phyloP scores from a whole-genome alignment of 768 basidiomycete genomes.

The Calocera viscosa region DNA sequence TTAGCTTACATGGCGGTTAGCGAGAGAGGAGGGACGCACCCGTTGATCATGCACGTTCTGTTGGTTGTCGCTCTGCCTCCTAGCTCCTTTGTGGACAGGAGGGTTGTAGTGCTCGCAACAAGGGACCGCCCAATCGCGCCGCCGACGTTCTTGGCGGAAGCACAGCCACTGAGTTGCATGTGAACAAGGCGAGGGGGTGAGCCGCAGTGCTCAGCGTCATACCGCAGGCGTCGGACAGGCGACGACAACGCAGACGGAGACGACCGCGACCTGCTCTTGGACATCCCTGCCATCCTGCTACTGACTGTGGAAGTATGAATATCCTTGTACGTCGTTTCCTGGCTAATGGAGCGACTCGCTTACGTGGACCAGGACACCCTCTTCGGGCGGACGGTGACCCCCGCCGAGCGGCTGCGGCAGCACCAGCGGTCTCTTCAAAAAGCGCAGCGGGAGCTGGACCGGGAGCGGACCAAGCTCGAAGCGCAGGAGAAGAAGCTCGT shows the following conservation, averaged over 20 bases:
- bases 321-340: conserved; percentile 25
- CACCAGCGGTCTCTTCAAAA: conserved; percentile 93
- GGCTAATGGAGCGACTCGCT: background rate
- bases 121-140: too few relatives aligned
- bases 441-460: conserved; percentile 94
- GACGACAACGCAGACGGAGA: background rate
- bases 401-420: conserved; percentile 90
- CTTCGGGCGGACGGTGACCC: conserved; percentile 87
- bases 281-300: background rate
- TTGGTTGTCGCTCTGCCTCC: background rate
- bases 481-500: conserved; percentile 95
- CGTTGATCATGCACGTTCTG: background rate
- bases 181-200: background rate
- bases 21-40: background rate
- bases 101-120: conserved; percentile 12
- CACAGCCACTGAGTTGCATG: background rate
- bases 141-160: background rate
- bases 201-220: background rate
- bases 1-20: conserved; percentile 1
- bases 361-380: conserved; percentile 65
- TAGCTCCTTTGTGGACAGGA: conserved; percentile 11
- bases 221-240: background rate
- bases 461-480: conserved; percentile 88
- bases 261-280: background rate
- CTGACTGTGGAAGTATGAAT: conserved; percentile 25